phyloP scores from a whole-genome alignment of 2,329 filamentous ascomycete species.

The Mycocentrospora acerina region DNA sequence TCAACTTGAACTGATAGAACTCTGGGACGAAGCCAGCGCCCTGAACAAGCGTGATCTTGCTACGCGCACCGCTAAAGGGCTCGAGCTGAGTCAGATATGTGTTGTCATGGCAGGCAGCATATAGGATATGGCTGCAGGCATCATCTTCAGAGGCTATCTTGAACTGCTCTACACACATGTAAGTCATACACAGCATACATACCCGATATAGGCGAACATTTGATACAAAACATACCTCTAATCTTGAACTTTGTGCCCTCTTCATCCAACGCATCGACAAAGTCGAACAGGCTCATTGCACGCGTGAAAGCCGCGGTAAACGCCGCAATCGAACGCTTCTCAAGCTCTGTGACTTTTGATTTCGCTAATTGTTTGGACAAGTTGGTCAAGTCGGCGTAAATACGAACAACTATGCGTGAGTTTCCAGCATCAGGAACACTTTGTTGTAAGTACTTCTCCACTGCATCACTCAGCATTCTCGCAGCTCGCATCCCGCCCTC shows the following conservation, averaged over 20 bases:
- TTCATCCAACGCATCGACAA: conserved; percentile 61
- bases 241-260: conserved; percentile 64
- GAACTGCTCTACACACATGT: conserved; percentile 33
- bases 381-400: conserved; percentile 59
- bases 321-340: conserved; percentile 58
- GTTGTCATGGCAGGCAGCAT: conserved; percentile 63
- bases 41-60: conserved; percentile 59
- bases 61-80: conserved; percentile 51
- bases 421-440: conserved; percentile 40
- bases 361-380: conserved; percentile 55
- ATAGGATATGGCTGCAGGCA: conserved; percentile 66
- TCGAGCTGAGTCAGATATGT: conserved; percentile 60
- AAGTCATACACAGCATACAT: conserved; percentile 1
- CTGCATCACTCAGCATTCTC: conserved; percentile 53
- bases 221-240: conserved; percentile 43
- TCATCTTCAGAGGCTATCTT: conserved; percentile 58
- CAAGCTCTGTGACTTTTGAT: conserved; percentile 53
- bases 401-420: conserved; percentile 57
- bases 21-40: conserved; percentile 55
- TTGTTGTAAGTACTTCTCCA: conserved; percentile 43
- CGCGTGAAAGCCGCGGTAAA: conserved; percentile 61
- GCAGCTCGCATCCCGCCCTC: conserved; percentile 61
- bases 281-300: conserved; percentile 61
- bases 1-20: conserved; percentile 55
- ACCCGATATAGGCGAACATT: background rate